These are phyloP conservation scores for Gigaspora rosea DNA, from an alignment of 192 early-diverging fungal species.

Conservation along the genomic window DNA sequence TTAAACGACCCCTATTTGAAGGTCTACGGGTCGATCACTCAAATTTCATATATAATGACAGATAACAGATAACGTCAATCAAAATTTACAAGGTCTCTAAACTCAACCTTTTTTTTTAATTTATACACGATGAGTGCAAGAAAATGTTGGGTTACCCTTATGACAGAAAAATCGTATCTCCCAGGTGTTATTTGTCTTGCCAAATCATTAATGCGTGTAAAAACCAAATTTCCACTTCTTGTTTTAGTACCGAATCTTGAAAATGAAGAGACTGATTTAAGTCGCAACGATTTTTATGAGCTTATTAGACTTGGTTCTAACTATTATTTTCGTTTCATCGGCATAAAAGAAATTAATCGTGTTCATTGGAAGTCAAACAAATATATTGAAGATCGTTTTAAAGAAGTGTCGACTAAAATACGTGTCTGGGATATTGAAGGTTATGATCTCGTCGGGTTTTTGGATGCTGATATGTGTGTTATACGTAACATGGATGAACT, in stretches of 20 bases:
- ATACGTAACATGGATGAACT: slow-evolving; percentile 66
- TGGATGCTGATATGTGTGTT: slow-evolving; percentile 75
- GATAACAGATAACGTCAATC: too few species aligned
- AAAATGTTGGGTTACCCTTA: not conserved
- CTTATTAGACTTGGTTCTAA: too few species aligned
- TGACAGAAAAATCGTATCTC: not conserved
- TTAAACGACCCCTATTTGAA: too few species aligned
- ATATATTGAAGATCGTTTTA: slow-evolving; percentile 33
- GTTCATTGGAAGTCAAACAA: not conserved
- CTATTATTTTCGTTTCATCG: too few species aligned
- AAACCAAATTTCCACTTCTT: not conserved
- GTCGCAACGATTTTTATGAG: too few species aligned
- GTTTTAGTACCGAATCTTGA: not conserved
- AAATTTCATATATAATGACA: too few species aligned
- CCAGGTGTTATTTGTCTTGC: not conserved
- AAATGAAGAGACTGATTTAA: not conserved
- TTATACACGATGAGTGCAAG: too few species aligned
- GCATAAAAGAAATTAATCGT: too few species aligned
- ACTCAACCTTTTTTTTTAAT: too few species aligned
- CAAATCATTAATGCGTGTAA: not conserved
- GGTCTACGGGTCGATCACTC: too few species aligned
- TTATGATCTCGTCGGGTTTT: slow-evolving; percentile 58
- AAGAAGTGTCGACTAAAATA: slow-evolving; percentile 64
- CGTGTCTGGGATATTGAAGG: slow-evolving; percentile 61
- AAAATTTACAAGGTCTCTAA: too few species aligned